Base-by-base conservation (phyloP, 495 filamentous ascomycete genomes). In the Aeminium ludgeri region DNA sequence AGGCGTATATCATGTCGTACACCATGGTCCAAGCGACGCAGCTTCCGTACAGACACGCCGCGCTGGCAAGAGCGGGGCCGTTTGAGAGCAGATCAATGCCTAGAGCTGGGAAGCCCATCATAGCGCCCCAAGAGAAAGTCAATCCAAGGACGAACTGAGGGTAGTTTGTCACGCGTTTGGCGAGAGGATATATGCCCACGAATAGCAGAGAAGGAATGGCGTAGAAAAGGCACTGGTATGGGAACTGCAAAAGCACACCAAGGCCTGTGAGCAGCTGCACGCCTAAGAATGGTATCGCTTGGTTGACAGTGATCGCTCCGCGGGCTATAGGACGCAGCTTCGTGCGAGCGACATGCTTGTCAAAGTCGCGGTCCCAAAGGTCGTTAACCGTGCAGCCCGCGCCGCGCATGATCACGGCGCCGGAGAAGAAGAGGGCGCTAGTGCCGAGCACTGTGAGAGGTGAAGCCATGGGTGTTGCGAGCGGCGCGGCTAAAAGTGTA, bases 351-450 rank as follows among this genome's bases (percentile, higher is more conserved):
- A 97, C 89, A 54, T 86, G 73, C 16, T 80, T 82, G 59, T 97
- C 89, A 13, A 97, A 72, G 52, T 92, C 80, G 48, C 83, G 76
- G 61, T 96, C 89, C 86, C 84, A 94, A 33, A 96, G 70, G 56
- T 97, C 89, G 60, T 97, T 96, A 64, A 97, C 89, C 25, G 89
- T 79, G 61, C 89, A 97, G 12, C 89, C 89, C n/a, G 89, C 89
- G 20, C 89, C 86, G 38, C 89, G 83, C 89, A 97, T 96, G 52
- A 95, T 77, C 43, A 95, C 55, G 1, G 89, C 86, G 30, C 89
- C 89, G 7, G 71, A 62, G 55, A 89, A 76, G 66, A 97, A 97
- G 40, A 94, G 74, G 1, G 73, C 60, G 1, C 68, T 68, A 1
- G 82, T 91, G 34, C 66, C 59, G 23, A 80, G 10, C 12, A 82